These are phyloP conservation scores for Thelonectria rubi DNA, from an alignment of 2,329 filamentous ascomycete genomes.

Conservation along the genomic window DNA sequence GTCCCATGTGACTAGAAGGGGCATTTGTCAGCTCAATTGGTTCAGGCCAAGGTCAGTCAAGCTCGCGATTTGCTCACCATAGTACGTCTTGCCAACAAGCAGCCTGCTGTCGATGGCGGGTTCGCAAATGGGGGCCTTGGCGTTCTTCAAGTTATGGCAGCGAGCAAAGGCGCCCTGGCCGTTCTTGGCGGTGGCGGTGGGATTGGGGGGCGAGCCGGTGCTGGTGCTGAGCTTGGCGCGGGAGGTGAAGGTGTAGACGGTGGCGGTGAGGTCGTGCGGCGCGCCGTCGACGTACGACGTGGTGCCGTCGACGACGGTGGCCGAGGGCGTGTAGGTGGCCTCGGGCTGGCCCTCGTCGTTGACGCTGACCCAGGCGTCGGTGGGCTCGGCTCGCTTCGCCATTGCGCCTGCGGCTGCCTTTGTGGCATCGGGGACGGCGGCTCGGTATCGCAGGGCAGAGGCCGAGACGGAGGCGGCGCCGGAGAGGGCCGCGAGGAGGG, in stretches of 20 bases:
- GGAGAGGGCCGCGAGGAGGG: conserved; percentile 45
- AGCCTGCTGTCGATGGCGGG: conserved; percentile 56
- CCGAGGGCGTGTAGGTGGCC: conserved; percentile 59
- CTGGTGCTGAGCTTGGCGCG: conserved; percentile 52
- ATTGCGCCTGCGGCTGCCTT: conserved; percentile 4
- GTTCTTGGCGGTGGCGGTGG: conserved; percentile 53
- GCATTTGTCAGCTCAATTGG: conserved; percentile 12
- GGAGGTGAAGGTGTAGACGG: conserved; percentile 50
- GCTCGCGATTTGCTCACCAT: conserved; percentile 50
- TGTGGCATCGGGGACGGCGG: conserved; percentile 25
- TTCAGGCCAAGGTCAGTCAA: neutral
- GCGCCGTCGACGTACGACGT: conserved; percentile 50
- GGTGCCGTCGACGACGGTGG: conserved; percentile 57
- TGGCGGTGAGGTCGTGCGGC: conserved; percentile 58
- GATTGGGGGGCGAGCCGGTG: conserved; percentile 55
- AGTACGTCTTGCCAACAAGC: conserved; percentile 59
- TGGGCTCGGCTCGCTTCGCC: conserved; percentile 45
- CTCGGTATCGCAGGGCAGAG: conserved; percentile 34
- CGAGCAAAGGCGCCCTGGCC: conserved; percentile 59
- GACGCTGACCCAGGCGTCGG: conserved; percentile 62
- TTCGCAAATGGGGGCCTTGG: conserved; percentile 61
- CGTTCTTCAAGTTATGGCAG: conserved; percentile 59
- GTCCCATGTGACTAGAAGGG: conserved; percentile 64
- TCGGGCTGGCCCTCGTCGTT: conserved; percentile 55
- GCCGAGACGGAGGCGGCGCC: conserved; percentile 41